These are phyloP conservation scores for Naganishia vaughanmartiniae DNA, from an alignment of 768 basidiomycete species.

Conservation along the genomic window DNA sequence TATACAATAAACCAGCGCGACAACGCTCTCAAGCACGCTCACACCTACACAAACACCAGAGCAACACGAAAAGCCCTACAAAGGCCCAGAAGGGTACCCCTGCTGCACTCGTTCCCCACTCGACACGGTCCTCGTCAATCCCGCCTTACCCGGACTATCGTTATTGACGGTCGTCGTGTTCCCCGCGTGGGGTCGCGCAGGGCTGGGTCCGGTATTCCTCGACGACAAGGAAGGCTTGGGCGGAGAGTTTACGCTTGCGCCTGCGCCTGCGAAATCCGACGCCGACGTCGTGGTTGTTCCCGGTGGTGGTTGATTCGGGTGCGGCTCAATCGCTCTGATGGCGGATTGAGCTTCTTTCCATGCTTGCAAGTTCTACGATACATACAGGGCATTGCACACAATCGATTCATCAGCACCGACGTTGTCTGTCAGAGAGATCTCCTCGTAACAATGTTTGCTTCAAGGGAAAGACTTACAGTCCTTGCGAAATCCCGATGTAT, in stretches of 20 bases:
- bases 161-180: background rate
- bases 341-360: slow-evolving; percentile 96
- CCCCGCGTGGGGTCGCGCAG: background rate
- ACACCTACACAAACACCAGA: too few relatives aligned
- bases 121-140: background rate
- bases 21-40: background rate
- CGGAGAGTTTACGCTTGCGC: background rate
- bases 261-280: too few relatives aligned
- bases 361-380: slow-evolving; percentile 92
- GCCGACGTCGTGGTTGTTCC: too few relatives aligned
- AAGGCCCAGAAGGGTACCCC: slow-evolving; percentile 17
- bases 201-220: background rate
- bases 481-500: slow-evolving; percentile 96
- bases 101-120: background rate
- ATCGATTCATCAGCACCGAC: too few relatives aligned
- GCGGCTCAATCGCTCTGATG: slow-evolving; percentile 82
- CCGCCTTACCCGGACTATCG: background rate
- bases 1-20: background rate
- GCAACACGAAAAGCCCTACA: background rate
- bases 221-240: background rate
- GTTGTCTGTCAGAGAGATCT: too few relatives aligned
- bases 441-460: too few relatives aligned
- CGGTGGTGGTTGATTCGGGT: slow-evolving; percentile 68
- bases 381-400: too few relatives aligned
- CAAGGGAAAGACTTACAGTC: slow-evolving; percentile 63